Base-by-base conservation (phyloP, 2,329 filamentous ascomycete species). In the Trichoderma lentiforme region DNA sequence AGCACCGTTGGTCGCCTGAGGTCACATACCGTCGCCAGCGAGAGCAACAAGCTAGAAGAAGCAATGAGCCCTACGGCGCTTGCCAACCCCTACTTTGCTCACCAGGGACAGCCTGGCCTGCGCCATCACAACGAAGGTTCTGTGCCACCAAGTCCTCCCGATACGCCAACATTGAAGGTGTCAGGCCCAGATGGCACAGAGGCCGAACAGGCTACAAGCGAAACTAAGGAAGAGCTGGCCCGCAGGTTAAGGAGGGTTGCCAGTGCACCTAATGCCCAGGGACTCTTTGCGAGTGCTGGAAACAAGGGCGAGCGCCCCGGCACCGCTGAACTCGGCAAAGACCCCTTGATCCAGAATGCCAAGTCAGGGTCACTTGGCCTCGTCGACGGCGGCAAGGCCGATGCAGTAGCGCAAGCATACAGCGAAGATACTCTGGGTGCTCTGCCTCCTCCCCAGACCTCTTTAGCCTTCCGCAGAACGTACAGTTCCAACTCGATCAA, bases 401-500 rank as follows among this genome's bases (percentile, higher is more conserved):
- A 75, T 72, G 78, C 73, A 74, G 79, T 72, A n/a, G 80, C 86
- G 36, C 76, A 79, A 18, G 77, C 84, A 11, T 81, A 85, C 24
- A 82, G 84, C 66, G 80, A 84, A 63, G 88, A 90, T 78, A 81
- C 84, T 24, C 83, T 92, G 18, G 86, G 87, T 69, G 87, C 89
- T 65, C 88, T 94, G 72, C 86, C 93, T 43, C 88, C 90, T 4
- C 87, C 89, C 2, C 90, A 92, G 5, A 89, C 88, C 67, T 87
- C 89, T 21, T 86, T 93, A 63, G 90, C 93, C 24, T 99, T 98
- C 84, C 88, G 96, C 78, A 89, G 96, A 80, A 99, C 96, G 3
- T 99, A 99, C 82, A 98, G 96, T 83, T 98, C 95, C 76, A 99
- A 98, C 82, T 98, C 96, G 53, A 99, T 99, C 86, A 99, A 99